These are phyloP conservation scores for Raphanus sativus DNA, from an alignment of 345 rosid species.

Conservation along the genomic window DNA sequence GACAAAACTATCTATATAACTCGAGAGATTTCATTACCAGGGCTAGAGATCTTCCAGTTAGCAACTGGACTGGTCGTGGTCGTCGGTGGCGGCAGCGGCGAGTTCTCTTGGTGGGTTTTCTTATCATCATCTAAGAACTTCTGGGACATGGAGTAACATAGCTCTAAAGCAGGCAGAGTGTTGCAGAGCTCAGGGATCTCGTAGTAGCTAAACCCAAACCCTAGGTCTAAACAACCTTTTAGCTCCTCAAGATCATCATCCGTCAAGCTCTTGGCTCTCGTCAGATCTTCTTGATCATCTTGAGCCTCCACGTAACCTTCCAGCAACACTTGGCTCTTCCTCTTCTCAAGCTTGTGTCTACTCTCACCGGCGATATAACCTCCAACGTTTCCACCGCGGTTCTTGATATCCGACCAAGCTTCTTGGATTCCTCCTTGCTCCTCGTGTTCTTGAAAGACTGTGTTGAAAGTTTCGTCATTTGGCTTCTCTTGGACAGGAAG, in stretches of 20 bases:
- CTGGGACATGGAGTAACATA: constrained; percentile 92
- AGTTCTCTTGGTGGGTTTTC: constrained; percentile 41
- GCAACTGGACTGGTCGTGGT: constrained; percentile 55
- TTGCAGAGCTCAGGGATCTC: constrained; percentile 96
- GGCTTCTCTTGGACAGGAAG: constrained; percentile 13
- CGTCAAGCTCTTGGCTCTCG: constrained; percentile 79
- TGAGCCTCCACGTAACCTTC: constrained; percentile 68
- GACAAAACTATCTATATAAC: background rate
- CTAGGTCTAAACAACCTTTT: constrained; percentile 91
- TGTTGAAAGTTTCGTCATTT: constrained; percentile 1
- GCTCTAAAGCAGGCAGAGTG: constrained; percentile 91
- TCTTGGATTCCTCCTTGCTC: constrained; percentile 26
- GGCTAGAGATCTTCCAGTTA: constrained; percentile 94
- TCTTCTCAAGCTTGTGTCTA: constrained; percentile 44
- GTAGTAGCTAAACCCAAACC: constrained; percentile 86
- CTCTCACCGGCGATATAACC: constrained; percentile 3
- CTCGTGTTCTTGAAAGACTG: background rate
- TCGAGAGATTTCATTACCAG: constrained; percentile 48
- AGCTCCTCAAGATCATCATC: constrained; percentile 91
- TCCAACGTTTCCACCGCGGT: background rate
- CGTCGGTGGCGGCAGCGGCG: constrained; percentile 2
- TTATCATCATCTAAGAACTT: constrained; percentile 76
- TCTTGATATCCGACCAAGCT: constrained; percentile 23
- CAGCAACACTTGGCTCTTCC: constrained; percentile 75
- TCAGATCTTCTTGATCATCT: constrained; percentile 54